Conservation (phyloP, 306 rosid genomes). For the Inga laurina region DNA sequence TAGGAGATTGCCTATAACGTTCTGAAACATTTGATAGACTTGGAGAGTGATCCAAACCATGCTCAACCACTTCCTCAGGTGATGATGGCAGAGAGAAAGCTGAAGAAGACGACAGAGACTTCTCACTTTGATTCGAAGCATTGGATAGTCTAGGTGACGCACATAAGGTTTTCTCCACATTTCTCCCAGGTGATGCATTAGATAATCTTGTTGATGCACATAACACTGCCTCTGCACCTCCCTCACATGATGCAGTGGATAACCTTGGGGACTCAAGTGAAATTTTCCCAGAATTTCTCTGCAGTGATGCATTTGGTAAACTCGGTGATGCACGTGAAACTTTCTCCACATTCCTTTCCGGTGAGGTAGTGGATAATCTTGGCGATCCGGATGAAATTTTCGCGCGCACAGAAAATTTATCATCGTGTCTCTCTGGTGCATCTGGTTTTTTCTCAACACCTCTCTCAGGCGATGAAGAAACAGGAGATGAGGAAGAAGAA, state of each 20-base stretch:
- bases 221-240: neutral
- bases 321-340: neutral
- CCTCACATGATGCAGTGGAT: neutral
- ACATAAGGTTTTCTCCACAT: conserved; percentile 17
- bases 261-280: neutral
- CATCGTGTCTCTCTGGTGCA: neutral
- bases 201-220: conserved; percentile 3
- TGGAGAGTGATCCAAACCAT: conserved; percentile 48
- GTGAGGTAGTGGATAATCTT: neutral
- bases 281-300: neutral
- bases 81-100: conserved; percentile 52
- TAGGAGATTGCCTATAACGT: conserved; percentile 30
- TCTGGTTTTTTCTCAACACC: neutral
- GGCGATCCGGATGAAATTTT: neutral
- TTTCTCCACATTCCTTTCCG: neutral
- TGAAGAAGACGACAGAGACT: conserved; percentile 37
- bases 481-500: neutral
- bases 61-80: conserved; percentile 38
- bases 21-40: conserved; percentile 50
- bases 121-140: conserved; percentile 33
- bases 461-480: neutral
- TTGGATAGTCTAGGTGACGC: conserved; percentile 32
- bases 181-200: conserved; percentile 18
- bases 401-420: too few relatives aligned
- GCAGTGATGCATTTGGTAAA: neutral